Percentiles rank a stretch among this genome's conserved stretches.
phyloP scores from a whole-genome alignment of 306 rosid genomes.

The Inga laurina region DNA sequence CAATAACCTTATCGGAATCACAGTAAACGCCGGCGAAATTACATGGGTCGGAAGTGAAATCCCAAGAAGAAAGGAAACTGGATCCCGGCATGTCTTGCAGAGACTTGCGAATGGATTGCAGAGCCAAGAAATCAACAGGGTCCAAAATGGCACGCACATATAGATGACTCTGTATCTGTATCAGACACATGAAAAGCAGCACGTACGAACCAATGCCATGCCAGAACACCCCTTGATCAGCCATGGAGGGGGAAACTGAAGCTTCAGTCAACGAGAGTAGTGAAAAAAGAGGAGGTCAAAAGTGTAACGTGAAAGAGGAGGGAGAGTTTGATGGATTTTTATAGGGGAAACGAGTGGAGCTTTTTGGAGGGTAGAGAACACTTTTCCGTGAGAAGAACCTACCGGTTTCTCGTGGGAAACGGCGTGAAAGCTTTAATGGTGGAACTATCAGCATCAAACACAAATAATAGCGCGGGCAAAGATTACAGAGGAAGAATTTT shows the following conservation, averaged over 20 bases:
- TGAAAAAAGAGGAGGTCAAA: slow-evolving; percentile 13
- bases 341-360: slow-evolving; percentile 13
- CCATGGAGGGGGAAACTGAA: slow-evolving; percentile 46
- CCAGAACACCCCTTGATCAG: slow-evolving; percentile 22
- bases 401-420: slow-evolving; percentile 57
- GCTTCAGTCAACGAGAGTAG: neutral
- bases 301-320: slow-evolving; percentile 11
- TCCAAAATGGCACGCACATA: slow-evolving; percentile 63
- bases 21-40: slow-evolving; percentile 90
- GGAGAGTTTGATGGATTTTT: slow-evolving; percentile 23
- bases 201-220: slow-evolving; percentile 12
- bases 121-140: slow-evolving; percentile 86
- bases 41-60: slow-evolving; percentile 95
- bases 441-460: slow-evolving; percentile 32
- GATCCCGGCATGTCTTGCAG: slow-evolving; percentile 86
- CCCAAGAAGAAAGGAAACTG: slow-evolving; percentile 83
- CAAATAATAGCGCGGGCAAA: neutral
- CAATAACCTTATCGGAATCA: slow-evolving; percentile 68
- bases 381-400: slow-evolving; percentile 25
- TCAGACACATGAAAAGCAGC: slow-evolving; percentile 34
- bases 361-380: slow-evolving; percentile 33
- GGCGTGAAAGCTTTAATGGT: slow-evolving; percentile 57
- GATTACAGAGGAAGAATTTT: neutral
- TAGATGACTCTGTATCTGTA: slow-evolving; percentile 35
- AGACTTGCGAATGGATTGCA: slow-evolving; percentile 77